A percentile compares a stretch with the other conserved stretches of the same genome.
Conservation (phyloP, 441 rosid genomes). For the Erodium trifolium region DNA sequence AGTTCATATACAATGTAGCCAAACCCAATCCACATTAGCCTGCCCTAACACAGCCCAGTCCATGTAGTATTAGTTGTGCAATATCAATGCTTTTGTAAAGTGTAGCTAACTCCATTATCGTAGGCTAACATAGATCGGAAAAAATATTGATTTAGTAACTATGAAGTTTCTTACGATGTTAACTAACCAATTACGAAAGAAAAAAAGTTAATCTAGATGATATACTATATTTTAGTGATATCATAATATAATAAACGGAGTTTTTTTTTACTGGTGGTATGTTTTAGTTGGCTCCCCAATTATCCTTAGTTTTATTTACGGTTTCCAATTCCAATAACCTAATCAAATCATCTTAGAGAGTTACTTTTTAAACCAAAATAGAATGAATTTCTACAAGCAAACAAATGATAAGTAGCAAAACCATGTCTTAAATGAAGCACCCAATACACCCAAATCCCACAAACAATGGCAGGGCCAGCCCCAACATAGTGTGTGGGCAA, state of each 20-base stretch:
- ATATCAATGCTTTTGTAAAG: neutral
- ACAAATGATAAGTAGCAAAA: neutral
- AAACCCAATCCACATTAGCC: neutral
- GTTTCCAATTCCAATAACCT: neutral
- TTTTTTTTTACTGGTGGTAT: neutral
- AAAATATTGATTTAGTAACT: neutral
- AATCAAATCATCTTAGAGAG: neutral
- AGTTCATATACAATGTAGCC: neutral
- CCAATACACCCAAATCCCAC: neutral
- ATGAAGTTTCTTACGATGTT: neutral
- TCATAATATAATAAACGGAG: too few species aligned
- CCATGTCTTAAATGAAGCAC: neutral
- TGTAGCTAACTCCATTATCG: neutral
- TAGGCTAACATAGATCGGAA: neutral
- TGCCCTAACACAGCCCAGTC: neutral
- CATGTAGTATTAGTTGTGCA: neutral
- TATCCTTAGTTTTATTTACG: neutral
- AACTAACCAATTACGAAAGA: neutral
- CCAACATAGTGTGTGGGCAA: neutral
- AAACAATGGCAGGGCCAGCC: neutral
- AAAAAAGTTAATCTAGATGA: neutral
- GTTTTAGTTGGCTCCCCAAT: neutral
- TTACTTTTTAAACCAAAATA: neutral
- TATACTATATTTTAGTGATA: neutral
- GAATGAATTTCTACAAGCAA: neutral